A percentile compares a stretch with the other conserved stretches of the same genome.
phyloP scores from a whole-genome alignment of 768 basidiomycete species.

The Boletus subparvulus region DNA sequence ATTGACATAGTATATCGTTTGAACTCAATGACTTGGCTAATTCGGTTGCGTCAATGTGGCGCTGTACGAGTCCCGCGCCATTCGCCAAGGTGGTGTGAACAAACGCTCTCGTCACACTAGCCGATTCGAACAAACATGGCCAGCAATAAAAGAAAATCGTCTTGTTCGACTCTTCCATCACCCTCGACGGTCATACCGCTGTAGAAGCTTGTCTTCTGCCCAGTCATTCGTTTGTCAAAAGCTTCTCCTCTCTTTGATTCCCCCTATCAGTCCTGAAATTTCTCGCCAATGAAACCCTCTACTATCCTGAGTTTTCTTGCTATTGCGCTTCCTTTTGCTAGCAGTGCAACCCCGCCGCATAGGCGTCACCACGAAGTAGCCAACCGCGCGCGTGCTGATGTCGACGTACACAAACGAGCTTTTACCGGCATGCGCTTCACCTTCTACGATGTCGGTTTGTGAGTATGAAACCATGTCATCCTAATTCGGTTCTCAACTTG shows the following conservation, averaged over 20 bases:
- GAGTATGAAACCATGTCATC: conserved; percentile 11
- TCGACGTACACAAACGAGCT: conserved; percentile 36
- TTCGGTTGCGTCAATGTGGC: too few species aligned
- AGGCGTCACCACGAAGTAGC: conserved; percentile 47
- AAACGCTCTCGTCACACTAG: conserved; percentile 18
- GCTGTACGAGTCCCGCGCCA: not conserved
- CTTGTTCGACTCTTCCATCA: not conserved
- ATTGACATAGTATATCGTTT: not conserved
- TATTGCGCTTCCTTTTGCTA: conserved; percentile 35
- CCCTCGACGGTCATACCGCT: conserved; percentile 1
- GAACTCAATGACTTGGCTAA: not conserved
- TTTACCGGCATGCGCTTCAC: conserved; percentile 44
- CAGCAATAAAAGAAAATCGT: not conserved
- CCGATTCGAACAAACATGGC: conserved; percentile 22
- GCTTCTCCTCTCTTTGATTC: not conserved
- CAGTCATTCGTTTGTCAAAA: conserved; percentile 25
- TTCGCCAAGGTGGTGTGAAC: not conserved
- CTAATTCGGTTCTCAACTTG: not conserved
- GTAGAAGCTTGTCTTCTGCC: conserved; percentile 11
- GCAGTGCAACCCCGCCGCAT: conserved; percentile 25
- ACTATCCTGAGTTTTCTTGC: conserved; percentile 36
- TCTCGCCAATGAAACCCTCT: conserved; percentile 24
- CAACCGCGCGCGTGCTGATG: conserved; percentile 41
- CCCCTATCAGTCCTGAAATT: not conserved
- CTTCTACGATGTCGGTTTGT: conserved; percentile 56